Conservation (phyloP, 2,329 filamentous ascomycete genomes). For the Arthrocladium fulminans region DNA sequence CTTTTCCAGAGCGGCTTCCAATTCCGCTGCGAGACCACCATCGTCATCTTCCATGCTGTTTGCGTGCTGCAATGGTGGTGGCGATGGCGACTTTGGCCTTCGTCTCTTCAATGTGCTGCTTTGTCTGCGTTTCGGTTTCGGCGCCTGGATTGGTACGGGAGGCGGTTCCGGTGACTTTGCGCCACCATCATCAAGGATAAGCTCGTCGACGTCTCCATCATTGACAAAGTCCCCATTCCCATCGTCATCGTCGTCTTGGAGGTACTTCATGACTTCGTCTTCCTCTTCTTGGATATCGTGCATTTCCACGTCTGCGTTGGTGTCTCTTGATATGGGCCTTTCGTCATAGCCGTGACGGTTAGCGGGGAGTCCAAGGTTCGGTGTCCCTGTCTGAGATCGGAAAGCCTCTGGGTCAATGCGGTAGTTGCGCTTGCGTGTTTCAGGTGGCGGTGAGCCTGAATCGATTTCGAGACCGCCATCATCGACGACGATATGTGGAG, state of each 20-base stretch:
- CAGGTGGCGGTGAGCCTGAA: slow-evolving; percentile 38
- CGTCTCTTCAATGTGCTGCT: slow-evolving; percentile 37
- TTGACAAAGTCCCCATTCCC: slow-evolving; percentile 24
- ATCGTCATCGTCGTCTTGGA: slow-evolving; percentile 28
- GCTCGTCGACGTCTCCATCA: slow-evolving; percentile 41
- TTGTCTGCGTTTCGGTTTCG: slow-evolving; percentile 30
- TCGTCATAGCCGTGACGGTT: slow-evolving; percentile 1
- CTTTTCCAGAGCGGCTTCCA: slow-evolving; percentile 47
- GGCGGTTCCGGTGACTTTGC: not conserved
- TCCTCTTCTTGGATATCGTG: slow-evolving; percentile 32
- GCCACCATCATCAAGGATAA: slow-evolving; percentile 13
- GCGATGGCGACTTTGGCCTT: not conserved
- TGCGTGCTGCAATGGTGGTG: slow-evolving; percentile 13
- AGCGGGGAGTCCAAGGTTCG: slow-evolving; percentile 10
- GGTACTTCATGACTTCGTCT: slow-evolving; percentile 23
- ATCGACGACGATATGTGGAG: slow-evolving; percentile 14
- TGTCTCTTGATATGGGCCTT: not conserved
- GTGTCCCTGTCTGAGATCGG: slow-evolving; percentile 17
- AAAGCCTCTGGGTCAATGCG: slow-evolving; percentile 18
- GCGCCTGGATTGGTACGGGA: slow-evolving; percentile 11
- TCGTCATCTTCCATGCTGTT: slow-evolving; percentile 35
- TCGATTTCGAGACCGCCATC: slow-evolving; percentile 38
- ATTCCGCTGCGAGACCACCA: slow-evolving; percentile 48
- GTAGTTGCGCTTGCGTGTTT: slow-evolving; percentile 9
- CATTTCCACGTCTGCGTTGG: slow-evolving; percentile 13